A percentile compares a stretch with the other conserved stretches of the same genome.
Conservation (phyloP, 108 stramenopile genomes). For the Conticribra weissflogii region DNA sequence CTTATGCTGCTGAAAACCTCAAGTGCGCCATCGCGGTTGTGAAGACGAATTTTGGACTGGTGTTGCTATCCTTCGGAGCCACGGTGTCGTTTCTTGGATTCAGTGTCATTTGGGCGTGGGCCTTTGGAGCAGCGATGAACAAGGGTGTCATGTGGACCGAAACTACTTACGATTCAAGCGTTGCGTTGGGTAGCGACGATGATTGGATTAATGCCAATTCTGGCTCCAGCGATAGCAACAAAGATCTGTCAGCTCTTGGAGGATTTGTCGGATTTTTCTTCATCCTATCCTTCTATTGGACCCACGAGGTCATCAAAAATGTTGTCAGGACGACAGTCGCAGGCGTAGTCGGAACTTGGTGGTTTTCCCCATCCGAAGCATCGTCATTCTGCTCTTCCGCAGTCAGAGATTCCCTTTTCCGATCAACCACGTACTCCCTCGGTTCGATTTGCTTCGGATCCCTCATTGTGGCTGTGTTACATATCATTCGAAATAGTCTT, state of each 20-base stretch:
- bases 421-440: slow-evolving; percentile 63
- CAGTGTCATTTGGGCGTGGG: slow-evolving; percentile 43
- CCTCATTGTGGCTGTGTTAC: slow-evolving; percentile 70
- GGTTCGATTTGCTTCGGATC: slow-evolving; percentile 83
- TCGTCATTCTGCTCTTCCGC: slow-evolving; percentile 33
- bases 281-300: slow-evolving; percentile 81
- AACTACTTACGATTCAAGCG: no score
- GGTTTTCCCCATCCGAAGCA: slow-evolving; percentile 45
- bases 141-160: slow-evolving; percentile 38
- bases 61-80: slow-evolving; percentile 39
- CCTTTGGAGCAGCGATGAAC: slow-evolving; percentile 33
- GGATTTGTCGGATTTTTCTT: slow-evolving; percentile 47
- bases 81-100: slow-evolving; percentile 40
- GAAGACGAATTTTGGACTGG: slow-evolving; percentile 61
- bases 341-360: slow-evolving; percentile 66
- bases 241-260: slow-evolving; percentile 20
- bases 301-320: slow-evolving; percentile 65
- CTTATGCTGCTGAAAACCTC: slow-evolving; percentile 78
- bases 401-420: slow-evolving; percentile 29
- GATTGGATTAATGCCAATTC: no score
- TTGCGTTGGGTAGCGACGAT: no score
- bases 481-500: slow-evolving; percentile 52
- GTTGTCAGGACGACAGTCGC: slow-evolving; percentile 48
- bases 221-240: no score
- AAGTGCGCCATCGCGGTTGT: slow-evolving; percentile 58